These are phyloP conservation scores for Saccharomyces hybrid DNA, from an alignment of 1,139 yeast species.

Conservation along the genomic window DNA sequence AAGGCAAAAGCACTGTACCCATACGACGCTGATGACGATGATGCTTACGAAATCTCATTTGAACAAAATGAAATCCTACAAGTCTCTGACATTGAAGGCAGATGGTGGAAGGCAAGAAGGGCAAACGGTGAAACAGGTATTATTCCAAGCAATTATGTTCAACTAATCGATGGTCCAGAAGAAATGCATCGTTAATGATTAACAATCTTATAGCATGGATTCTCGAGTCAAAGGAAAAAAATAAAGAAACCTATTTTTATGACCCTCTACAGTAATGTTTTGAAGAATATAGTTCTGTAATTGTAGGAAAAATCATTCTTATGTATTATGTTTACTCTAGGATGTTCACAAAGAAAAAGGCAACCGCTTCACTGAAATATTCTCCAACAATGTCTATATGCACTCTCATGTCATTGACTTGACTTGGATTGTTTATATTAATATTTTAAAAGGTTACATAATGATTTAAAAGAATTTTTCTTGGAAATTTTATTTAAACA, in stretches of 20 bases:
- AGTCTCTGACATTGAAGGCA: conserved; percentile 88
- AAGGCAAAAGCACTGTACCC: conserved; percentile 81
- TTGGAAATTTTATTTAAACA: conserved; percentile 48
- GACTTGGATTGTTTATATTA: conserved; percentile 4
- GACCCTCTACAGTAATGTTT: neutral
- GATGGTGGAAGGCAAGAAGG: conserved; percentile 98
- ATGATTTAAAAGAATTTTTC: conserved; percentile 2
- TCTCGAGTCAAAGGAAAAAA: neutral
- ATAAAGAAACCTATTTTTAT: neutral
- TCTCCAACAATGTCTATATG: neutral
- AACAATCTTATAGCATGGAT: neutral
- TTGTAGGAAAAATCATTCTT: neutral
- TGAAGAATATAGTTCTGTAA: neutral
- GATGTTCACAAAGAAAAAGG: neutral
- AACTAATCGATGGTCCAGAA: conserved; percentile 40
- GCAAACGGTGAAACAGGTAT: conserved; percentile 90
- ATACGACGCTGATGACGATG: conserved; percentile 90
- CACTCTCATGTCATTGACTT: neutral
- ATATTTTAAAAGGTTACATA: conserved; percentile 4
- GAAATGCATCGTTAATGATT: neutral
- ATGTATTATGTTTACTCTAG: neutral
- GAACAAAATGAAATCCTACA: conserved; percentile 83
- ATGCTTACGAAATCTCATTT: conserved; percentile 86
- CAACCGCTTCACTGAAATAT: neutral
- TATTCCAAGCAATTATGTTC: conserved; percentile 91